Conservation (phyloP, 2,329 filamentous ascomycete genomes). For the Neophaeococcomyces aloes region DNA sequence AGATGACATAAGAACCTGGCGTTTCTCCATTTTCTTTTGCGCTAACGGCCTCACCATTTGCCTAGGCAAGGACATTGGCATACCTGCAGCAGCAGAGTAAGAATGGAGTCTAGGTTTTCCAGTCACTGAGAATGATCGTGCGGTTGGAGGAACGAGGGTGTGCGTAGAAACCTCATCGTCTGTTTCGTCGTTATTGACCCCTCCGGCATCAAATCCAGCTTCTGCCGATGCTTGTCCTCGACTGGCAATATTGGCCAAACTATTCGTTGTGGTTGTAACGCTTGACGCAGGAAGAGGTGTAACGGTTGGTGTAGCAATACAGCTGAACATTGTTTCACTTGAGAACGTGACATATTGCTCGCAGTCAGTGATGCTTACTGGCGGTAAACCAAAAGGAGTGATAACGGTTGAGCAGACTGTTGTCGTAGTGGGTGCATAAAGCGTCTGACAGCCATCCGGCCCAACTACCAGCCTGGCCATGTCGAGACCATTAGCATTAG, state of each 20-base stretch:
- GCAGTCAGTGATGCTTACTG: constrained; percentile 18
- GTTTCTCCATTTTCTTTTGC: not conserved
- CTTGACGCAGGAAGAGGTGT: not conserved
- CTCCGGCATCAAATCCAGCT: constrained; percentile 3
- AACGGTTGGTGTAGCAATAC: not conserved
- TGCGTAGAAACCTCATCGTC: not conserved
- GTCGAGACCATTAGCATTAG: not conserved
- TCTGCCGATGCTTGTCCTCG: not conserved
- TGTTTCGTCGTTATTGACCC: too few relatives aligned
- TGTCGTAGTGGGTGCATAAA: constrained; percentile 15
- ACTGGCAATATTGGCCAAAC: not conserved
- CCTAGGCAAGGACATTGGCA: not conserved
- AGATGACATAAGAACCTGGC: not conserved
- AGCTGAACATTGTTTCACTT: constrained; percentile 11
- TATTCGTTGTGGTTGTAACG: not conserved
- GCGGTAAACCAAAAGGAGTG: constrained; percentile 10
- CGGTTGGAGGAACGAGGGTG: not conserved
- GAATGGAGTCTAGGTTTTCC: not conserved
- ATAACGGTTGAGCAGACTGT: constrained; percentile 15
- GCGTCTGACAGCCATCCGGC: constrained; percentile 17
- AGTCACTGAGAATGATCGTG: not conserved
- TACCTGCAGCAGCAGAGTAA: not conserved
- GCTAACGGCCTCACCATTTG: not conserved
- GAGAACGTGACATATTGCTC: constrained; percentile 20
- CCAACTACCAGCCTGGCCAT: constrained; percentile 13